Evolutionary conservation across 2,329 filamentous ascomycete species (phyloP).

Genomic region (Zasmidium cellare): DNA sequence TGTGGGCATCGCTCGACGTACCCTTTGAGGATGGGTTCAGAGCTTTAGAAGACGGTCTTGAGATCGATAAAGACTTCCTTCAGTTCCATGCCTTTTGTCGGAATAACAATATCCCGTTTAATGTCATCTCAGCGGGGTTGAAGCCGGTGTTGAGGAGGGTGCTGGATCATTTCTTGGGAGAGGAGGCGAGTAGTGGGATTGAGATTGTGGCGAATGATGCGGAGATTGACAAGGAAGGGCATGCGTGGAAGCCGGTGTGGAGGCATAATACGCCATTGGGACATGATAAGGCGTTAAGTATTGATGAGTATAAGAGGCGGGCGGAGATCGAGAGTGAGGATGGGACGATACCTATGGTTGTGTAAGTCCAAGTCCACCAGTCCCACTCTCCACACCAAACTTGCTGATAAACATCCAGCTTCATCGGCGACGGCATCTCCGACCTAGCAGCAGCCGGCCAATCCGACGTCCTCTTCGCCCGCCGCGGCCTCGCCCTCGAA

Average conservation of each 20-base stretch:
- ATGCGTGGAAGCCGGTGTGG: constrained; percentile 66
- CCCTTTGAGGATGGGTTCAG: constrained; percentile 69
- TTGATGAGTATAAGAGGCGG: constrained; percentile 59
- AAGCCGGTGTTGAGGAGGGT: constrained; percentile 64
- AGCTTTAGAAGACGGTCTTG: constrained; percentile 61
- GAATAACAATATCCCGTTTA: constrained; percentile 64
- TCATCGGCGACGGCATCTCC: constrained; percentile 69
- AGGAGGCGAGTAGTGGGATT: constrained; percentile 59
- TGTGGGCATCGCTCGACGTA: constrained; percentile 67
- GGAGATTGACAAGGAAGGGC: constrained; percentile 58
- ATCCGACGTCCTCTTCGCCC: constrained; percentile 67
- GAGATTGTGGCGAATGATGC: constrained; percentile 70
- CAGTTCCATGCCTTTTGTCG: constrained; percentile 66
- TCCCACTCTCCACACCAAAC: not conserved
- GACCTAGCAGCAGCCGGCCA: constrained; percentile 66
- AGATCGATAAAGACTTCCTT: constrained; percentile 65
- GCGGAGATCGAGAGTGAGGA: constrained; percentile 58
- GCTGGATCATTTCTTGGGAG: constrained; percentile 65
- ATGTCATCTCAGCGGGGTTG: constrained; percentile 67
- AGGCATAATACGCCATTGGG: constrained; percentile 64
- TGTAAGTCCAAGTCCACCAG: not conserved
- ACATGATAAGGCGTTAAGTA: constrained; percentile 66
- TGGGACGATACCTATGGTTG: constrained; percentile 58
- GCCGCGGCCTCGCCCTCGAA: constrained; percentile 64
- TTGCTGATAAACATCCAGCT: constrained; percentile 52